These are phyloP conservation scores for Taphrina betulina DNA, from an alignment of 1,139 yeast genomes.

Conservation along the genomic window DNA sequence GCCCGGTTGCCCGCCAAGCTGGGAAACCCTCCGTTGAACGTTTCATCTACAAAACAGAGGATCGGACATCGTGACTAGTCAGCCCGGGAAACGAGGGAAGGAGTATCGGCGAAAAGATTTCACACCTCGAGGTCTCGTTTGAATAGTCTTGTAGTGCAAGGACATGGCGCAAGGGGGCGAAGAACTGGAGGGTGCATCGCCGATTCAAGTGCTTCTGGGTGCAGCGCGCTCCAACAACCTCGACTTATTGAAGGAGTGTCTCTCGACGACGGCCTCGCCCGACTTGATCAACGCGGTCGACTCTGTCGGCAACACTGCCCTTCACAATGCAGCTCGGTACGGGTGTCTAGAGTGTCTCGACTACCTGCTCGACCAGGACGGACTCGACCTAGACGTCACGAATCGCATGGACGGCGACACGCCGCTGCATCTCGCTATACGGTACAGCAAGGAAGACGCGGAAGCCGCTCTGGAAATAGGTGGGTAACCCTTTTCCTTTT, in stretches of 20 bases:
- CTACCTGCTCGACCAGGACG: slow-evolving; percentile 76
- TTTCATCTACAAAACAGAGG: too few relatives aligned
- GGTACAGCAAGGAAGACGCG: slow-evolving; percentile 71
- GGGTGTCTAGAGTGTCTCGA: slow-evolving; percentile 83
- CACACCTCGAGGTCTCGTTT: too few relatives aligned
- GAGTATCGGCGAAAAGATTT: too few relatives aligned
- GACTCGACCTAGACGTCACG: slow-evolving; percentile 82
- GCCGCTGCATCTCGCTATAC: slow-evolving; percentile 83
- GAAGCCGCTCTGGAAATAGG: slow-evolving; percentile 77
- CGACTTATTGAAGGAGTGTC: slow-evolving; percentile 12
- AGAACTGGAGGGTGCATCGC: slow-evolving; percentile 25
- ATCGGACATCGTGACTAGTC: too few relatives aligned
- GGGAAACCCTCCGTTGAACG: too few relatives aligned
- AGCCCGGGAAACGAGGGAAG: too few relatives aligned
- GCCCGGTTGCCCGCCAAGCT: too few relatives aligned
- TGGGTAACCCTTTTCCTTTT: slow-evolving; percentile 4
- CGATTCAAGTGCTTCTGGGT: slow-evolving; percentile 19
- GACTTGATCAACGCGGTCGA: slow-evolving; percentile 71
- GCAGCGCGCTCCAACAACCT: slow-evolving; percentile 28
- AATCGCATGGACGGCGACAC: slow-evolving; percentile 76
- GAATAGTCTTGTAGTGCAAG: too few relatives aligned
- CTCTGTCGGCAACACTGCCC: slow-evolving; percentile 75
- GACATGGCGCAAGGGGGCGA: background rate
- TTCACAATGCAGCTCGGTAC: slow-evolving; percentile 75
- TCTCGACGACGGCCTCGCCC: slow-evolving; percentile 49